These are phyloP conservation scores for Eucalyptus cladocalyx DNA, from an alignment of 345 rosid species.

Conservation along the genomic window DNA sequence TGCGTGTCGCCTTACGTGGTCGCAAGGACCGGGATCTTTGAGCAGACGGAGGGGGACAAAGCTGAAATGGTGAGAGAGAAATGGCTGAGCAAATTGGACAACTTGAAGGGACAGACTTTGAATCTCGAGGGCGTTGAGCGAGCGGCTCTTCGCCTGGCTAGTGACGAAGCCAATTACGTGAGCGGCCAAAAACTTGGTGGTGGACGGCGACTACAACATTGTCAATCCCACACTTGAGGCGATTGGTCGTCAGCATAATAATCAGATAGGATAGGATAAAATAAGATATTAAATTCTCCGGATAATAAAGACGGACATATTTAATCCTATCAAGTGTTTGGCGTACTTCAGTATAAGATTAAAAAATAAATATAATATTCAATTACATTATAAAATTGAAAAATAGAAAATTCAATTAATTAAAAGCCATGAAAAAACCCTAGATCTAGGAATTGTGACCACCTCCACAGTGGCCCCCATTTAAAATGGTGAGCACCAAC, in stretches of 20 bases:
- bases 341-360: no score
- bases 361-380: no score
- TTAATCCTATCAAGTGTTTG: no score
- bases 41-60: neutral
- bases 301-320: no score
- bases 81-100: neutral
- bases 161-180: conserved; percentile 26
- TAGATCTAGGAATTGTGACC: no score
- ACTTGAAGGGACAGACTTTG: conserved; percentile 13
- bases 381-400: no score
- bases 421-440: no score
- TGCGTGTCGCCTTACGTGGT: conserved; percentile 17
- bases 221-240: conserved; percentile 10
- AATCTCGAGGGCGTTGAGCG: conserved; percentile 7
- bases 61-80: neutral
- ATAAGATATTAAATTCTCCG: no score
- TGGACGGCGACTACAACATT: conserved; percentile 23
- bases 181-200: conserved; percentile 21
- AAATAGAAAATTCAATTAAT: no score
- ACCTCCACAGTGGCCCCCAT: no score
- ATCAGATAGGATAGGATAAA: accelerated
- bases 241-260: accelerated
- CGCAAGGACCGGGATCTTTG: neutral
- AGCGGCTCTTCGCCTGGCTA: conserved; percentile 20
- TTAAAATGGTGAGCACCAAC: no score